These are phyloP conservation scores for Aspergillus sp. DNA, from an alignment of 2,329 filamentous ascomycete genomes.

Conservation along the genomic window DNA sequence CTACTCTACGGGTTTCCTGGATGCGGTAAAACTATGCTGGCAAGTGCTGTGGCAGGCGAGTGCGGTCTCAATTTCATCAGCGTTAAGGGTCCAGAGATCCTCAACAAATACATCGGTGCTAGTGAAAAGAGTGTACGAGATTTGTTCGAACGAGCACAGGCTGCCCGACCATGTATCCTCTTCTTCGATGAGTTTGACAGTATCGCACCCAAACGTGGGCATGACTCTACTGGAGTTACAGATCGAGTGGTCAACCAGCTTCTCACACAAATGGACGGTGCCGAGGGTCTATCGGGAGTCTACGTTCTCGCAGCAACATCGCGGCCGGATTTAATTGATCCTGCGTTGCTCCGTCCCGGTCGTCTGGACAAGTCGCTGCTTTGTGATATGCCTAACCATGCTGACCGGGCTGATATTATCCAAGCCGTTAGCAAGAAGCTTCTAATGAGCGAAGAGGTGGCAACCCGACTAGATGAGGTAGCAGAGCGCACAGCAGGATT, in stretches of 20 bases:
- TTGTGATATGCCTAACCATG: constrained; percentile 78
- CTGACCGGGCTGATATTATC: constrained; percentile 87
- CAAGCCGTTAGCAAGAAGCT: constrained; percentile 80
- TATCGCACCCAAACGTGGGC: constrained; percentile 93
- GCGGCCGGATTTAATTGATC: constrained; percentile 91
- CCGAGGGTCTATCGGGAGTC: constrained; percentile 89
- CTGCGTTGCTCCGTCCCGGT: constrained; percentile 84
- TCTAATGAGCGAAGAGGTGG: constrained; percentile 67
- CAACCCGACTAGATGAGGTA: constrained; percentile 67
- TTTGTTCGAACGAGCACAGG: constrained; percentile 84
- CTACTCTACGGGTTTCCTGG: constrained; percentile 93
- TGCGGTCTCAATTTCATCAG: constrained; percentile 98
- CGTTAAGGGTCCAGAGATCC: constrained; percentile 95
- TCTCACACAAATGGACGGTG: constrained; percentile 97
- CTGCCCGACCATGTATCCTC: constrained; percentile 86
- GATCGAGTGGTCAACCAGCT: constrained; percentile 98
- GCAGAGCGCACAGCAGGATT: constrained; percentile 82
- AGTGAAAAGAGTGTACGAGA: constrained; percentile 96
- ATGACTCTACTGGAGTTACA: constrained; percentile 97
- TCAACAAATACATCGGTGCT: constrained; percentile 99
- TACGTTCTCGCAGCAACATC: constrained; percentile 95
- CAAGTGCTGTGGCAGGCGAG: constrained; percentile 95
- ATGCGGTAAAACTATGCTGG: constrained; percentile 93
- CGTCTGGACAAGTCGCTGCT: constrained; percentile 90
- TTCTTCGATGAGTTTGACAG: constrained; percentile 99